These are phyloP conservation scores for Austroboletus rostrupii DNA, from an alignment of 1,284 basidiomycete species.

Conservation along the genomic window DNA sequence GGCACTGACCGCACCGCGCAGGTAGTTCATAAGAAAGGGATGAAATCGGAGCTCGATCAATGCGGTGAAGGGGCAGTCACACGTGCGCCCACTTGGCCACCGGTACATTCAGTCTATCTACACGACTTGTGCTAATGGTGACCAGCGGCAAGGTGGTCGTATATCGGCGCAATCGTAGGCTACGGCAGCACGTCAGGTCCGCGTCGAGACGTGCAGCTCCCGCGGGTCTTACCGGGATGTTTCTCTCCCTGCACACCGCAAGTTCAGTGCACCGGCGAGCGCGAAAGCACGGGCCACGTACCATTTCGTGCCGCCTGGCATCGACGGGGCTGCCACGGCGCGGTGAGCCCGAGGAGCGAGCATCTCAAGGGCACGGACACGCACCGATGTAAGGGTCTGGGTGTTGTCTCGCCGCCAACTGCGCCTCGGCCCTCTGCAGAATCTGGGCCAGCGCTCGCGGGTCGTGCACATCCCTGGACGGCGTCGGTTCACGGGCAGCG, in stretches of 20 bases:
- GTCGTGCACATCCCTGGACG: conserved; percentile 76
- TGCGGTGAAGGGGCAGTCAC: too few relatives aligned
- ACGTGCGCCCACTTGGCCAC: too few relatives aligned
- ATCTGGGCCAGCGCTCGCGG: conserved; percentile 82
- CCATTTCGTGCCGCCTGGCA: conserved; percentile 89
- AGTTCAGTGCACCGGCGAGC: conserved; percentile 14
- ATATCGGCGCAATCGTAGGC: conserved; percentile 26
- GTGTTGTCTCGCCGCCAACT: conserved; percentile 66
- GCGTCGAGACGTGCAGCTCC: background rate
- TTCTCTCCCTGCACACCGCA: conserved; percentile 57
- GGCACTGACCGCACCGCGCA: conserved; percentile 76
- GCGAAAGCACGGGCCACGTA: conserved; percentile 37
- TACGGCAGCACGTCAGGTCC: conserved; percentile 8
- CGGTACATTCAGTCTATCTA: conserved; percentile 4
- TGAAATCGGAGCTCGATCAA: conserved; percentile 1
- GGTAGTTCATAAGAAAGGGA: conserved; percentile 53
- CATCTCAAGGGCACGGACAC: conserved; percentile 17
- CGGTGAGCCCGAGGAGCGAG: background rate
- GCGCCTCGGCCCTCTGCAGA: conserved; percentile 78
- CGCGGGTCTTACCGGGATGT: conserved; percentile 55
- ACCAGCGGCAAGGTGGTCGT: conserved; percentile 30
- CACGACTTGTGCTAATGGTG: conserved; percentile 24
- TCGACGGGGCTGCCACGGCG: conserved; percentile 54
- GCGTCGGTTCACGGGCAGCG: background rate
- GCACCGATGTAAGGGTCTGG: conserved; percentile 91